Base-by-base conservation (phyloP, 441 rosid species). In the Pelargonium myrrhifolium region DNA sequence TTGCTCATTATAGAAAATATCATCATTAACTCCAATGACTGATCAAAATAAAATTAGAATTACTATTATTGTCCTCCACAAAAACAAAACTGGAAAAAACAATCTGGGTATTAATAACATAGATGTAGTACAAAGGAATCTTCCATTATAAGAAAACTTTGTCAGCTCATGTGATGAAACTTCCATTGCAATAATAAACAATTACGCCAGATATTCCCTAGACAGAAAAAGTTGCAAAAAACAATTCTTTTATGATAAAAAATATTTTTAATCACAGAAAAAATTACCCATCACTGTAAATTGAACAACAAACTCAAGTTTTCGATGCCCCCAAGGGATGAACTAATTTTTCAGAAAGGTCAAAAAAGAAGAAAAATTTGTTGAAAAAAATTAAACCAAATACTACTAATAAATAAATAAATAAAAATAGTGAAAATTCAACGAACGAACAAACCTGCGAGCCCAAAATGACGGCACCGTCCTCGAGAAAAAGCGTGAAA, bases 401-500 rank as follows among this genome's bases (percentile, higher is more conserved):
- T 28, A 17, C 10, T 6, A 42, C n/a, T n/a, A n/a, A 5, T 0
- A 58, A 9, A 24, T 58, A 0, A n/a, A 9, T 20, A 0, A 53
- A 18, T 10, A 28, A 0, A 22, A 65, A 49, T 35, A 35, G 49
- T 12, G 26, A 7, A 55, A 49, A 14, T 53, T 53, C 59, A 53
- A 53, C 20, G 11, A 18, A 53, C 11, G 28, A 70, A 49, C 24
- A 3, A 66, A 88, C 99, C 96, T 83, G 84, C 70, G 97, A 91
- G 71, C 89, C 97, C 74, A 91, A 72, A 70, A 93, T 83, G 17
- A 88, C 75, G 42, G 99, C 95, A 9, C 89, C 96, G 10, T 71
- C 76, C 47, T 89, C 81, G 21, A 93, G 92, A 31, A 86, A 93
- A 71, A 93, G 81, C 51, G 93, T 91, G 84, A 93, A 86, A 73